Percentiles rank a stretch among this genome's conserved stretches.
phyloP scores from a whole-genome alignment of 805 yeast species.

The Candida alai region DNA sequence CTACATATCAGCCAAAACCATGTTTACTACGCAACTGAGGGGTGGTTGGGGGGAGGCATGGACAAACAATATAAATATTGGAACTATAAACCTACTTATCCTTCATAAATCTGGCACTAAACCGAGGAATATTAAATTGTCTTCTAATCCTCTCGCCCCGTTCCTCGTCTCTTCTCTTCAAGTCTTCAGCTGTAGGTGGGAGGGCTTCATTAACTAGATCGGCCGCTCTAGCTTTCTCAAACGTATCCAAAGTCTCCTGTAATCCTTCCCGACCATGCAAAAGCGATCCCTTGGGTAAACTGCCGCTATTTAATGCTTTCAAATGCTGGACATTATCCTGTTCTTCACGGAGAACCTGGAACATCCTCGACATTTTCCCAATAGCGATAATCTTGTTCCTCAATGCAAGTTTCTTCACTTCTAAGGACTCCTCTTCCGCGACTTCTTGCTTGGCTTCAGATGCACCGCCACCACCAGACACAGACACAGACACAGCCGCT shows the following conservation, averaged over 20 bases:
- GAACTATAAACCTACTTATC: not conserved
- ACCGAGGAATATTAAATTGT: conserved; percentile 27
- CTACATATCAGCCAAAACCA: too few relatives aligned
- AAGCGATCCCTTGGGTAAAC: conserved; percentile 80
- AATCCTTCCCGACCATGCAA: conserved; percentile 81
- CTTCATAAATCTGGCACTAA: not conserved
- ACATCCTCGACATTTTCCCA: conserved; percentile 94
- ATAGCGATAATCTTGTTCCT: conserved; percentile 90
- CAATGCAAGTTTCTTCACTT: conserved; percentile 47
- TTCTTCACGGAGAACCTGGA: conserved; percentile 81
- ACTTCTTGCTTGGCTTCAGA: conserved; percentile 3
- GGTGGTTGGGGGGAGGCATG: not conserved
- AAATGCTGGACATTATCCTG: conserved; percentile 80
- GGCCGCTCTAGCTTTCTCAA: conserved; percentile 78
- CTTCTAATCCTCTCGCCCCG: conserved; percentile 40
- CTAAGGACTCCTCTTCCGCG: conserved; percentile 26
- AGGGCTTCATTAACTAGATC: conserved; percentile 82
- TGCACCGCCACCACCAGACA: conserved; percentile 8
- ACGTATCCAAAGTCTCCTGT: conserved; percentile 60
- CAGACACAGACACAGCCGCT: conserved; percentile 8
- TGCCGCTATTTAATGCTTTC: conserved; percentile 69
- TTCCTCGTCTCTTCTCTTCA: conserved; percentile 41
- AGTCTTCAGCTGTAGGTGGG: conserved; percentile 74
- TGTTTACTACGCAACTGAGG: too few relatives aligned
- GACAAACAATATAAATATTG: not conserved